phyloP scores from a whole-genome alignment of 1,139 yeast genomes.

The Debaryomyces psychrophilus region DNA sequence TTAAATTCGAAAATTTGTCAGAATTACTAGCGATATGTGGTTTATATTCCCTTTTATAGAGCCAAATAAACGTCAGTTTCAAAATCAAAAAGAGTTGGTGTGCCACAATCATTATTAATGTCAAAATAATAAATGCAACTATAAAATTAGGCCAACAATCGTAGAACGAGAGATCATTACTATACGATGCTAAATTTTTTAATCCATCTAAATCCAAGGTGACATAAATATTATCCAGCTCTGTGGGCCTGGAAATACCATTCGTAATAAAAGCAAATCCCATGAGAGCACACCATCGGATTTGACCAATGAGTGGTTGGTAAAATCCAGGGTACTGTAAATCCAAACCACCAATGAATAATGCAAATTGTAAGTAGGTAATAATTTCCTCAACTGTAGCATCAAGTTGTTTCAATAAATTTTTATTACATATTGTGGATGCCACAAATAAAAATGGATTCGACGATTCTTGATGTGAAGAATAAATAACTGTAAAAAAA shows the following conservation, averaged over 20 bases:
- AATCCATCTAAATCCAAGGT: slow-evolving; percentile 40
- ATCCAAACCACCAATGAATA: slow-evolving; percentile 58
- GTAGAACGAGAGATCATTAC: slow-evolving; percentile 27
- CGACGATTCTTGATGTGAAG: slow-evolving; percentile 65
- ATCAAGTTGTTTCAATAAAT: slow-evolving; percentile 57
- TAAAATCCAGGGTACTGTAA: slow-evolving; percentile 66
- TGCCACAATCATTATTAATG: slow-evolving; percentile 24
- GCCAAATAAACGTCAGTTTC: slow-evolving; percentile 21
- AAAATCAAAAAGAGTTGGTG: slow-evolving; percentile 27
- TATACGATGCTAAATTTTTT: slow-evolving; percentile 32
- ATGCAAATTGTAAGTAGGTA: slow-evolving; percentile 58
- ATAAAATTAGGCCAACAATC: slow-evolving; percentile 51
- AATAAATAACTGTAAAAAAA: slow-evolving; percentile 46
- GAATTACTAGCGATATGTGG: too few species aligned
- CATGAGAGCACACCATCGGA: slow-evolving; percentile 42
- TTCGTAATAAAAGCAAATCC: slow-evolving; percentile 28
- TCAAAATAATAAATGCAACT: slow-evolving; percentile 35
- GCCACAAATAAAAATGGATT: slow-evolving; percentile 61
- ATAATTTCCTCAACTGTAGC: slow-evolving; percentile 56
- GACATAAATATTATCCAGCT: slow-evolving; percentile 38
- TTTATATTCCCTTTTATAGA: slow-evolving; percentile 12
- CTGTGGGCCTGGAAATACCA: slow-evolving; percentile 13
- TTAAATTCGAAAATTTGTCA: not conserved
- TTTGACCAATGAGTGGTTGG: slow-evolving; percentile 53
- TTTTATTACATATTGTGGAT: slow-evolving; percentile 62